Percentiles rank a stretch among this genome's conserved stretches.
phyloP scores from a whole-genome alignment of 129 eudicot genomes.

The Lactuca sativa region DNA sequence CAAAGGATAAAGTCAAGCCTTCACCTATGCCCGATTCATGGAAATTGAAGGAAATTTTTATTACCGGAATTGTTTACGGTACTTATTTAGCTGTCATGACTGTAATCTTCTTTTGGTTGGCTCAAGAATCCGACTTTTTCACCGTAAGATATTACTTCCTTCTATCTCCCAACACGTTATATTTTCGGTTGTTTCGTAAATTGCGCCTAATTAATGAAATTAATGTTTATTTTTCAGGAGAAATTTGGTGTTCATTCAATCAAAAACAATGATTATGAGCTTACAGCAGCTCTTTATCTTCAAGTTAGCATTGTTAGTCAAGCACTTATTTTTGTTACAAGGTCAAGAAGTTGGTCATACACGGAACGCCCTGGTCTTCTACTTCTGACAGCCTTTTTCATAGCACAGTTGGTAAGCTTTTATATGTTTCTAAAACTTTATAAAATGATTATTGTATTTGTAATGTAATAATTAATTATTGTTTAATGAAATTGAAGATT shows the following conservation, averaged over 20 bases:
- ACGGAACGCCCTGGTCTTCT: conserved; percentile 76
- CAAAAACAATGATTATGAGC: conserved; percentile 42
- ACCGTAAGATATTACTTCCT: conserved; percentile 32
- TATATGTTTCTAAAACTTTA: not conserved
- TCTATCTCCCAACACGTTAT: not conserved
- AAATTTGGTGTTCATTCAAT: conserved; percentile 56
- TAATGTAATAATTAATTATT: conserved; percentile 8
- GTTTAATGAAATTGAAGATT: conserved; percentile 35
- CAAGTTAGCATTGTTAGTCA: conserved; percentile 93
- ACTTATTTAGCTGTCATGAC: conserved; percentile 85
- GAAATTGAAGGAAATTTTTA: conserved; percentile 78
- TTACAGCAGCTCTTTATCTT: conserved; percentile 75
- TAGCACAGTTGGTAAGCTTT: conserved; percentile 71
- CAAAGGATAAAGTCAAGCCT: conserved; percentile 83
- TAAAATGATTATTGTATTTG: not conserved
- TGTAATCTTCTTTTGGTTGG: conserved; percentile 78
- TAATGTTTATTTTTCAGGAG: conserved; percentile 39
- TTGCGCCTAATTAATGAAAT: not conserved
- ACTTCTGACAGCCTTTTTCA: conserved; percentile 57
- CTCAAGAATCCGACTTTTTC: conserved; percentile 66
- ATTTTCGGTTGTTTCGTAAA: not conserved
- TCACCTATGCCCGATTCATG: conserved; percentile 90
- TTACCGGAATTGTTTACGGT: conserved; percentile 79
- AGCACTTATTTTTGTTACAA: conserved; percentile 85
- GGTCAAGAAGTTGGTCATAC: conserved; percentile 82